A percentile compares a stretch with the other conserved stretches of the same genome.
Conservation (phyloP, 305 asterid species). For the Fraxinus angustifolia region DNA sequence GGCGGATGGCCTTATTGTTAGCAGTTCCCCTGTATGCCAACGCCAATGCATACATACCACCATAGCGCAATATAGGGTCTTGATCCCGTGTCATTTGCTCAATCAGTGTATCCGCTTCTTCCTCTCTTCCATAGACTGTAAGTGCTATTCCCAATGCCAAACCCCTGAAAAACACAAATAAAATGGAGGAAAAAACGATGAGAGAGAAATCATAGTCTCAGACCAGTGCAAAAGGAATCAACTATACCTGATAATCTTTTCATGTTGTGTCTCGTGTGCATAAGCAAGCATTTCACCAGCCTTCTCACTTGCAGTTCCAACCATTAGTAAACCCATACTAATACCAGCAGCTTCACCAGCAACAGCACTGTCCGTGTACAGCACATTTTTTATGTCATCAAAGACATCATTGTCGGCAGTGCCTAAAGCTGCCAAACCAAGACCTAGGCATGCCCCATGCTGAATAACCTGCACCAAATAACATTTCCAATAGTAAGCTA, state of each 20-base stretch:
- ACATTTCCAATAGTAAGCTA: slow-evolving; percentile 4
- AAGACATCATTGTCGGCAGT: slow-evolving; percentile 93
- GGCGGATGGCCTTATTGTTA: slow-evolving; percentile 91
- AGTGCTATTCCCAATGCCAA: slow-evolving; percentile 90
- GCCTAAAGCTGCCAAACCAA: slow-evolving; percentile 96
- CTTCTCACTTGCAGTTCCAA: slow-evolving; percentile 97
- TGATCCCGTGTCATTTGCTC: slow-evolving; percentile 97
- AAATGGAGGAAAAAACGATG: background rate
- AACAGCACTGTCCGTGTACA: slow-evolving; percentile 96
- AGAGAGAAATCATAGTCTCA: slow-evolving; percentile 1
- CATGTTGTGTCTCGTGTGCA: slow-evolving; percentile 99
- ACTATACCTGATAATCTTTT: slow-evolving; percentile 82
- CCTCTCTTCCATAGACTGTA: slow-evolving; percentile 91
- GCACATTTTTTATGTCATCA: slow-evolving; percentile 82
- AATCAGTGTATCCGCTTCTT: slow-evolving; percentile 82
- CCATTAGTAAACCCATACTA: slow-evolving; percentile 96
- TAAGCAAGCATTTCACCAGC: slow-evolving; percentile 96
- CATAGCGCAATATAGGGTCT: slow-evolving; percentile 92
- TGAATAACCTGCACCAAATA: slow-evolving; percentile 76
- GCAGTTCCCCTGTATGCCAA: slow-evolving; percentile 95
- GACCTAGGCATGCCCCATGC: slow-evolving; percentile 99
- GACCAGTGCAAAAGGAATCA: slow-evolving; percentile 14
- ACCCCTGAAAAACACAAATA: slow-evolving; percentile 46
- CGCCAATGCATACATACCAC: slow-evolving; percentile 96
- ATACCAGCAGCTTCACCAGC: slow-evolving; percentile 99